These are phyloP conservation scores for Fusarium nisikadoi DNA, from an alignment of 2,329 filamentous ascomycete genomes.

Conservation along the genomic window DNA sequence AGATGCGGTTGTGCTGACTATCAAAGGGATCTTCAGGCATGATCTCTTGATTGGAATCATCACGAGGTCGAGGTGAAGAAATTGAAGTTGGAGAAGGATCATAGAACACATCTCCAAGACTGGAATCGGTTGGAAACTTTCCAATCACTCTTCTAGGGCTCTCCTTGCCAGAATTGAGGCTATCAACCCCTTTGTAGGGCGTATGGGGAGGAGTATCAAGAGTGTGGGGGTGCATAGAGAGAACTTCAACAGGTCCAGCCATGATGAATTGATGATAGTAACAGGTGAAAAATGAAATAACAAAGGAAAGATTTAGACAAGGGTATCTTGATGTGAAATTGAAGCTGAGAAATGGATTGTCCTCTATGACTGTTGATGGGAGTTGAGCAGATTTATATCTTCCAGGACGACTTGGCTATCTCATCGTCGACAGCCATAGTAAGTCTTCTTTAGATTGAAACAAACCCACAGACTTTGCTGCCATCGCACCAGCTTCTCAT, in stretches of 20 bases:
- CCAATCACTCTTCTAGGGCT: background rate
- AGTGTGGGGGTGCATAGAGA: background rate
- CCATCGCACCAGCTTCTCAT: background rate
- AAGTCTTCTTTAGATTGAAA: background rate
- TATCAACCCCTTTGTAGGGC: background rate
- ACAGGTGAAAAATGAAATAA: background rate
- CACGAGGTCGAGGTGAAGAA: background rate
- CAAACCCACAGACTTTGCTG: background rate
- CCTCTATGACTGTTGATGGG: background rate
- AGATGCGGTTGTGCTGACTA: constrained; percentile 46
- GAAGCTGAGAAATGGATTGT: background rate
- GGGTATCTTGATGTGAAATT: background rate
- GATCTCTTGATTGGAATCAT: background rate
- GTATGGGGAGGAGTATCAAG: constrained; percentile 13
- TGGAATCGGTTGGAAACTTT: constrained; percentile 24
- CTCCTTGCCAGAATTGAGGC: background rate
- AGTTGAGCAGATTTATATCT: constrained; percentile 1
- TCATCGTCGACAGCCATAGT: background rate
- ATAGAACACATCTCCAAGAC: constrained; percentile 10
- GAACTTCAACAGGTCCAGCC: constrained; percentile 25
- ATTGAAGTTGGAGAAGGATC: background rate
- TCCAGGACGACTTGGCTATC: fast-evolving
- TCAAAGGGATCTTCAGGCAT: constrained; percentile 49
- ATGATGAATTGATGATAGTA: constrained; percentile 9
- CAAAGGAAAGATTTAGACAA: background rate